phyloP scores from a whole-genome alignment of 1,284 basidiomycete species.

The Boletus sp. region DNA sequence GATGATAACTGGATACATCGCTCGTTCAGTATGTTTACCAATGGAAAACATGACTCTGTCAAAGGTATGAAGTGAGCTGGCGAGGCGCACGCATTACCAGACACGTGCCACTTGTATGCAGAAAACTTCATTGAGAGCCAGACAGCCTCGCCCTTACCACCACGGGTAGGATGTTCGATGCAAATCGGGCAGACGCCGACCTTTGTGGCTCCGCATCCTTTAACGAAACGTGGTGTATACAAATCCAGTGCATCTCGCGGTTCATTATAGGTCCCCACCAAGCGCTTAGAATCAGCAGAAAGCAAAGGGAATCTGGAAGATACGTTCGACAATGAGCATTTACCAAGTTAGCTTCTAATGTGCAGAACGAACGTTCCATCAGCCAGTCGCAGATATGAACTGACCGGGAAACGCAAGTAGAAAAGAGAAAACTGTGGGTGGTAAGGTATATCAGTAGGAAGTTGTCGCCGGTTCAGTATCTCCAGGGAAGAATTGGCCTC shows the following conservation, averaged over 20 bases:
- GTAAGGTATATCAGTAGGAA: slow-evolving; percentile 45
- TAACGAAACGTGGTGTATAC: slow-evolving; percentile 76
- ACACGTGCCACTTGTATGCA: slow-evolving; percentile 69
- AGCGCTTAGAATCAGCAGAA: slow-evolving; percentile 35
- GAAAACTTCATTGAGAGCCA: slow-evolving; percentile 80
- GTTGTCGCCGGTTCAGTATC: slow-evolving; percentile 36
- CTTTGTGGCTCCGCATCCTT: slow-evolving; percentile 64
- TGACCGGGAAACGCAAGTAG: slow-evolving; percentile 63
- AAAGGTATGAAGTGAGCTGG: slow-evolving; percentile 5
- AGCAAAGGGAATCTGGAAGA: slow-evolving; percentile 31
- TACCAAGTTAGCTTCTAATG: not conserved
- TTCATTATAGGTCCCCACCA: slow-evolving; percentile 54
- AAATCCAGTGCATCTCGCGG: slow-evolving; percentile 58
- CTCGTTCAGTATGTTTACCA: slow-evolving; percentile 5
- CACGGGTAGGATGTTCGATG: slow-evolving; percentile 53
- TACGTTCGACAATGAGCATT: slow-evolving; percentile 3
- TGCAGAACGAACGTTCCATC: slow-evolving; percentile 30
- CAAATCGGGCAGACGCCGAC: slow-evolving; percentile 78
- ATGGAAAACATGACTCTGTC: slow-evolving; percentile 19
- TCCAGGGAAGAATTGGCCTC: slow-evolving; percentile 1
- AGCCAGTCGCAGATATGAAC: slow-evolving; percentile 43
- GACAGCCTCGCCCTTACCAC: slow-evolving; percentile 57
- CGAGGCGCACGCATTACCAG: not conserved
- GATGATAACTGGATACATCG: slow-evolving; percentile 55
- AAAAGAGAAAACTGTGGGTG: slow-evolving; percentile 50